A percentile compares a stretch with the other conserved stretches of the same genome.
phyloP scores from a whole-genome alignment of 1,284 basidiomycete species.

The Rhodotorula glutinis region DNA sequence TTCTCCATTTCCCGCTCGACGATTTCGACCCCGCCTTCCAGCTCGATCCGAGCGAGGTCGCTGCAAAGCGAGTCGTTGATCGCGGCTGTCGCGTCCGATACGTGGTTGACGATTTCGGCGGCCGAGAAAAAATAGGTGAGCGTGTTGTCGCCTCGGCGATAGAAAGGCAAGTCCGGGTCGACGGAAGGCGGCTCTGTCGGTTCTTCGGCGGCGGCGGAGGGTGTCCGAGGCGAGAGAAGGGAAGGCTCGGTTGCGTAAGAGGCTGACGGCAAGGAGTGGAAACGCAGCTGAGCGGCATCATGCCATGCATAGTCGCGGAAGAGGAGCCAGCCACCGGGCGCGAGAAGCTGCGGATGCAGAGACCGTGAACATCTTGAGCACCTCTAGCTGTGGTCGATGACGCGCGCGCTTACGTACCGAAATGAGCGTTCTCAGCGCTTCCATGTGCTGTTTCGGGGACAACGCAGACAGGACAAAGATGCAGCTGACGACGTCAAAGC shows the following conservation, averaged over 20 bases:
- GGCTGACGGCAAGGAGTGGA: conserved; percentile 43
- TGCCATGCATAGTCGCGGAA: conserved; percentile 49
- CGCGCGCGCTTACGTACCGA: neutral
- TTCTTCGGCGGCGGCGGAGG: neutral
- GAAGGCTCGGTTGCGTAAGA: conserved; percentile 40
- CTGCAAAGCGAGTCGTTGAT: neutral
- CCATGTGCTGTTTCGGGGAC: conserved; percentile 44
- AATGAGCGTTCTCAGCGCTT: conserved; percentile 39
- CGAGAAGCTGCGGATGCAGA: conserved; percentile 24
- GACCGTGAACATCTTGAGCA: neutral
- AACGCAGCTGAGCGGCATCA: conserved; percentile 48
- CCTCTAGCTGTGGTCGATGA: no score
- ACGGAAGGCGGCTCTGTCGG: neutral
- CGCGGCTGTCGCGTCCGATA: neutral
- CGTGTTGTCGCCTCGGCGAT: conserved; percentile 48
- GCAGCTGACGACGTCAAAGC: conserved; percentile 43
- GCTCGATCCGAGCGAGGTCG: conserved; percentile 15
- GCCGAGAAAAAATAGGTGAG: conserved; percentile 48
- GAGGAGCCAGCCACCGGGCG: conserved; percentile 42
- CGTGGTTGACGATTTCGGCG: conserved; percentile 40
- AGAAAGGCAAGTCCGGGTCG: conserved; percentile 35
- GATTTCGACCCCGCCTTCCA: conserved; percentile 40
- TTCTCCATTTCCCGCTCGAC: conserved; percentile 41
- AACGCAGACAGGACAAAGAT: conserved; percentile 50
- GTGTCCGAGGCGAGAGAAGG: conserved; percentile 43